Percentiles rank a stretch among this genome's conserved stretches.
Evolutionary conservation across 2,329 filamentous ascomycete species (phyloP).

Genomic region (Botrytis tulipae): DNA sequence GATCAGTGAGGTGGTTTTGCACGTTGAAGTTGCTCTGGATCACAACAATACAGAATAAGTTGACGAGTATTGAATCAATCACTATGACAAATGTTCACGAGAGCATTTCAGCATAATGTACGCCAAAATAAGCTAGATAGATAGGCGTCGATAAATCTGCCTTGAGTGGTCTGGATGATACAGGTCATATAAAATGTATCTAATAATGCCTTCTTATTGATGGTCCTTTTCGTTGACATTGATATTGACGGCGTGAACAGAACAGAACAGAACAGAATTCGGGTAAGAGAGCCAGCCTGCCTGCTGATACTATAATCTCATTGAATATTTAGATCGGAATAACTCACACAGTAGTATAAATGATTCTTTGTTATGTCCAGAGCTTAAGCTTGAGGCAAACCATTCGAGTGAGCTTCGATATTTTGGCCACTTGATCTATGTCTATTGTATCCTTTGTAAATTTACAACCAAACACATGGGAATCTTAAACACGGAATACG

Average conservation of each 20-base stretch:
- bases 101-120: background rate
- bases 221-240: background rate
- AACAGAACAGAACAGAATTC: background rate
- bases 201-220: background rate
- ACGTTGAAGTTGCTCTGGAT: background rate
- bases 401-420: background rate
- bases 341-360: background rate
- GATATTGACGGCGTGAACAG: background rate
- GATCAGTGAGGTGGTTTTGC: background rate
- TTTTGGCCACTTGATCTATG: conserved; percentile 12
- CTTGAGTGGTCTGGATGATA: background rate
- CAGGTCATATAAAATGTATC: conserved; percentile 3
- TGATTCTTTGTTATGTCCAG: background rate
- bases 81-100: background rate
- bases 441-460: conserved; percentile 2
- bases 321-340: background rate
- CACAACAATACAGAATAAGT: background rate
- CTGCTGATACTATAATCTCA: background rate
- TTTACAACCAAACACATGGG: background rate
- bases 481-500: background rate
- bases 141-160: background rate
- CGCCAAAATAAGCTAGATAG: background rate
- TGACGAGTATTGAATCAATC: background rate
- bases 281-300: background rate
- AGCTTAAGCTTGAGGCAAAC: background rate